These are phyloP conservation scores for Tremella fuciformis DNA, from an alignment of 768 basidiomycete genomes.

Conservation along the genomic window DNA sequence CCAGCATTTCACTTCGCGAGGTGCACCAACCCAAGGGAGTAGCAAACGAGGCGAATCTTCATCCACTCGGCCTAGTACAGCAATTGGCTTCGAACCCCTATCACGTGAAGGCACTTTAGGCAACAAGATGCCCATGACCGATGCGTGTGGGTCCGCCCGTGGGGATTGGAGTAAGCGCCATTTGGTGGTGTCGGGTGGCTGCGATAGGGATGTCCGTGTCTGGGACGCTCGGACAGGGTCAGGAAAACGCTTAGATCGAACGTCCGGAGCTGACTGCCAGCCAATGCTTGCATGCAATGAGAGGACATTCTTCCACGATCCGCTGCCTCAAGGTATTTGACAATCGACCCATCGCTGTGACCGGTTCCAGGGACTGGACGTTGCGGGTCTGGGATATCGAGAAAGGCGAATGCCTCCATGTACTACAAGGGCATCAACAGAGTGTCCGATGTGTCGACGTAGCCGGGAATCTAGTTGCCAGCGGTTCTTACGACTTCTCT, in stretches of 20 bases:
- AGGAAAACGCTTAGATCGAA: conserved; percentile 33
- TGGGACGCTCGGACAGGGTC: conserved; percentile 89
- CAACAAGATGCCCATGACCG: conserved; percentile 54
- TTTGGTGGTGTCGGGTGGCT: conserved; percentile 85
- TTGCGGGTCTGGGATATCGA: conserved; percentile 92
- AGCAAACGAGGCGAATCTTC: too few relatives aligned
- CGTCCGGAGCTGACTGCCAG: conserved; percentile 36
- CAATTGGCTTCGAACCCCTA: too few relatives aligned
- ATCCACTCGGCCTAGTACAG: too few relatives aligned
- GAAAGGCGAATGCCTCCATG: conserved; percentile 58
- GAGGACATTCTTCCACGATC: conserved; percentile 85
- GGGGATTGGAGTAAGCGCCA: conserved; percentile 81
- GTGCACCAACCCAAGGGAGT: conserved; percentile 7
- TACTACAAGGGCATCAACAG: conserved; percentile 70
- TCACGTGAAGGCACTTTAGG: conserved; percentile 8
- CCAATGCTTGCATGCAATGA: conserved; percentile 71
- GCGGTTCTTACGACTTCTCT: conserved; percentile 88
- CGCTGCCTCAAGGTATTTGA: conserved; percentile 85
- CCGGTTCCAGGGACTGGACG: conserved; percentile 81
- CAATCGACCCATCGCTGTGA: conserved; percentile 80
- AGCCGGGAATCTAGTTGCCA: conserved; percentile 75
- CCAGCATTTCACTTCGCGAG: conserved; percentile 7
- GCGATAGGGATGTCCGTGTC: conserved; percentile 84
- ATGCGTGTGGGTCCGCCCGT: conserved; percentile 63
- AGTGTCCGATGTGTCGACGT: conserved; percentile 89